Conservation (phyloP, 1,139 yeast species). For the Taphrina confusa region DNA sequence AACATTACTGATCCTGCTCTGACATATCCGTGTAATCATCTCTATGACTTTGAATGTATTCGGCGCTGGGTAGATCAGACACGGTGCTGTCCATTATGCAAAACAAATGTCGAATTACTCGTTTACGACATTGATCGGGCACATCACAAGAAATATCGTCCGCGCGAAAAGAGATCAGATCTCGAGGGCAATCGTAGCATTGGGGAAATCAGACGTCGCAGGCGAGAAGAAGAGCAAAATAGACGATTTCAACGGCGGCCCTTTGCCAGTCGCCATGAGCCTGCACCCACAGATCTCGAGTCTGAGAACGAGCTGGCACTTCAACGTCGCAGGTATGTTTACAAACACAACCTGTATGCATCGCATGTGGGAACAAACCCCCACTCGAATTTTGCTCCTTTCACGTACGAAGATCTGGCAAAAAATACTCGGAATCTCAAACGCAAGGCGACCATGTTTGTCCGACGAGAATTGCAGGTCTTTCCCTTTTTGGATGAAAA, state of each 20-base stretch:
- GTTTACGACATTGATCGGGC: background rate
- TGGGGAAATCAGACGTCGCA: constrained; percentile 18
- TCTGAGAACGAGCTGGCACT: constrained; percentile 9
- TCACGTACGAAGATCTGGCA: background rate
- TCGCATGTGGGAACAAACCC: constrained; percentile 27
- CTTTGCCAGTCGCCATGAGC: background rate
- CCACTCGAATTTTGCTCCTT: constrained; percentile 19
- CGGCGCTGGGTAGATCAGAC: constrained; percentile 26
- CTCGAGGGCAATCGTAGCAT: background rate
- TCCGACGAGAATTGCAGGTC: constrained; percentile 22
- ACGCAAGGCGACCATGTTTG: constrained; percentile 24
- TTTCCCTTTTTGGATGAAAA: constrained; percentile 18
- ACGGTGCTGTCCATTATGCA: constrained; percentile 21
- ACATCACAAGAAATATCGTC: background rate
- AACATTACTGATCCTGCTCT: constrained; percentile 13
- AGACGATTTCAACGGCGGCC: constrained; percentile 21
- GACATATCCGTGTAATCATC: constrained; percentile 25
- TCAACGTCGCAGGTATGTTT: constrained; percentile 20
- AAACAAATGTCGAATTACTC: constrained; percentile 4
- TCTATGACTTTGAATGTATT: constrained; percentile 19
- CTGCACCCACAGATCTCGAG: background rate
- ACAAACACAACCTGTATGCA: constrained; percentile 3
- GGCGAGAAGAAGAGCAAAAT: constrained; percentile 12
- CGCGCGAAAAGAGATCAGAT: background rate
- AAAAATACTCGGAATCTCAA: constrained; percentile 11